Conservation (phyloP, 2,329 filamentous ascomycete species). For the Fusarium staphyleae region DNA sequence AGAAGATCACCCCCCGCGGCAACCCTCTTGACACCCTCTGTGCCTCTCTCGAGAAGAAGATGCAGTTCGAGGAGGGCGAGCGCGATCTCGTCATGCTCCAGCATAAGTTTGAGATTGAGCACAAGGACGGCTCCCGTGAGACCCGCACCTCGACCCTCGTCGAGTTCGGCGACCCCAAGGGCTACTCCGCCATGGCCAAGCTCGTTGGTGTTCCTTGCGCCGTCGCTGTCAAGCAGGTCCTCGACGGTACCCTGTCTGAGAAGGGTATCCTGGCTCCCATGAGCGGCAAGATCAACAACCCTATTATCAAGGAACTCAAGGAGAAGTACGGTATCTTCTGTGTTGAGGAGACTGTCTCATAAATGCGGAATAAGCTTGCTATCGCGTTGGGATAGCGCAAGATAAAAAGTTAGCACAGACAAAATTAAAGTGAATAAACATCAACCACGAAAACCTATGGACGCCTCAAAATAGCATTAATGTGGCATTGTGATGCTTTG, state of each 20-base stretch:
- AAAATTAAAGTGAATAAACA: constrained; percentile 1
- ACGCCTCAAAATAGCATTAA: too few species aligned
- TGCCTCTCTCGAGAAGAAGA: constrained; percentile 65
- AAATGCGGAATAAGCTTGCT: neutral
- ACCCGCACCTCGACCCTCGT: constrained; percentile 80
- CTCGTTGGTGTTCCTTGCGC: constrained; percentile 74
- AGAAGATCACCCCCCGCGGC: constrained; percentile 63
- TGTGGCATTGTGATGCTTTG: too few species aligned
- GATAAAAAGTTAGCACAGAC: neutral
- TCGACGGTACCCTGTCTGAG: constrained; percentile 75
- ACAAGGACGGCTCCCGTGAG: constrained; percentile 74
- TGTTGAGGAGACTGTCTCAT: constrained; percentile 10
- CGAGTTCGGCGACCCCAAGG: constrained; percentile 81
- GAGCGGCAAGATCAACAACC: constrained; percentile 72
- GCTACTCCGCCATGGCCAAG: constrained; percentile 85
- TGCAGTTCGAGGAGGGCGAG: constrained; percentile 74
- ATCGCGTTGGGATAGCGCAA: neutral
- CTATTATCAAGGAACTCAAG: constrained; percentile 79
- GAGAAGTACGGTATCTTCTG: constrained; percentile 65
- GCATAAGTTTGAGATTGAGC: constrained; percentile 65
- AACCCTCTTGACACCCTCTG: constrained; percentile 77
- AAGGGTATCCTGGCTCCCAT: constrained; percentile 82
- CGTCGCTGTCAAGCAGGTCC: constrained; percentile 73
- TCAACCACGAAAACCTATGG: neutral
- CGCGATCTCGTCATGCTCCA: constrained; percentile 66